Percentiles rank a stretch among this genome's conserved stretches.
phyloP scores from a whole-genome alignment of 2,329 filamentous ascomycete genomes.

The Nannizziopsis arthrosporioides region DNA sequence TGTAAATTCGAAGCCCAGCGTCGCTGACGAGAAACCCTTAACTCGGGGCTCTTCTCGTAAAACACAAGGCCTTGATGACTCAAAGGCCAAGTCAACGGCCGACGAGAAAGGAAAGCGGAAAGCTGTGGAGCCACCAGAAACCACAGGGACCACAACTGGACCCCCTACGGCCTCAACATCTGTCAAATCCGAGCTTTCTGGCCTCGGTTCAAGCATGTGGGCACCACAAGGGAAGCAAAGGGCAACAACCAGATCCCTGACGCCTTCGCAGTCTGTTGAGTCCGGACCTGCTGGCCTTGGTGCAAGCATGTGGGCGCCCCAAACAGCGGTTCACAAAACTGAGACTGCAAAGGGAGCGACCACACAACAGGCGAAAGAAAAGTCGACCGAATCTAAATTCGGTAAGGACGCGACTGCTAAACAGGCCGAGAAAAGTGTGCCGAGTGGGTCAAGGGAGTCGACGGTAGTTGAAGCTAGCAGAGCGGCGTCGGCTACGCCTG shows the following conservation, averaged over 20 bases:
- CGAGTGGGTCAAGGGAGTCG: too few relatives aligned
- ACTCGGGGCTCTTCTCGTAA: background rate
- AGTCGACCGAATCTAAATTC: too few relatives aligned
- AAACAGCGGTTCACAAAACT: too few relatives aligned
- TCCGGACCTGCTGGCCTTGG: background rate
- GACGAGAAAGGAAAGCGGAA: slow-evolving; percentile 2
- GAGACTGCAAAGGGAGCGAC: too few relatives aligned
- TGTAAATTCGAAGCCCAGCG: too few relatives aligned
- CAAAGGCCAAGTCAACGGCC: background rate
- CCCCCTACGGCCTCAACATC: background rate
- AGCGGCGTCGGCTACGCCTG: too few relatives aligned
- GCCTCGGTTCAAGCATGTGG: background rate
- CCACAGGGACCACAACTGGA: slow-evolving; percentile 1
- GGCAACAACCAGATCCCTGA: background rate
- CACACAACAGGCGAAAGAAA: too few relatives aligned
- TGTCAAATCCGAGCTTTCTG: background rate
- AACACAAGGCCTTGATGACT: background rate
- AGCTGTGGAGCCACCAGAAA: background rate
- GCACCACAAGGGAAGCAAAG: background rate
- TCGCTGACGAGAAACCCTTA: background rate
- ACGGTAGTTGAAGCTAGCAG: too few relatives aligned
- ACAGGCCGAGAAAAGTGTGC: too few relatives aligned
- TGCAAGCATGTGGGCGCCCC: too few relatives aligned
- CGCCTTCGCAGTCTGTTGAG: slow-evolving; percentile 2
- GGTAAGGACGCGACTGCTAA: too few relatives aligned